A percentile compares a stretch with the other conserved stretches of the same genome.
phyloP scores from a whole-genome alignment of 2,329 filamentous ascomycete genomes.

The Didymella keratinophila region DNA sequence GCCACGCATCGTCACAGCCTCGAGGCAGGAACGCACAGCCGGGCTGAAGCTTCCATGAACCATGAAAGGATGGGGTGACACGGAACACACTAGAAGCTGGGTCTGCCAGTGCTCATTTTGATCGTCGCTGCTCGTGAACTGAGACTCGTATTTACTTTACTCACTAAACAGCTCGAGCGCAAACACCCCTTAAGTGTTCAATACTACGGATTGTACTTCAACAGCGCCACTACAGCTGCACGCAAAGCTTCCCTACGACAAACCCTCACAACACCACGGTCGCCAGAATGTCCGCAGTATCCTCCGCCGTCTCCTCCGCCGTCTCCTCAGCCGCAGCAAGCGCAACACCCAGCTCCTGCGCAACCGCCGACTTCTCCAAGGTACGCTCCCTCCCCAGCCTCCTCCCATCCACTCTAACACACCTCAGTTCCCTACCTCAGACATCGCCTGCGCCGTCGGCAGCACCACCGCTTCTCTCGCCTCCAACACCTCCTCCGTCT shows the following conservation, averaged over 20 bases:
- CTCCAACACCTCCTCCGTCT: constrained; percentile 34
- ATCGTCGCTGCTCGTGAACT: constrained; percentile 14
- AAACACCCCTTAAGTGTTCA: background rate
- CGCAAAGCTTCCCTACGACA: background rate
- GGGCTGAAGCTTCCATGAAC: constrained; percentile 4
- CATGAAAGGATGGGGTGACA: constrained; percentile 9
- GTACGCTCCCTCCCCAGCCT: background rate
- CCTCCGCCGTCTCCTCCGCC: constrained; percentile 17
- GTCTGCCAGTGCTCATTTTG: background rate
- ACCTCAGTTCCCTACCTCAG: constrained; percentile 34
- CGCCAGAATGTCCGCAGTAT: constrained; percentile 26
- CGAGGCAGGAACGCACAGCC: constrained; percentile 10
- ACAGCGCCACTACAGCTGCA: background rate
- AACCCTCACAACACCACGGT: background rate
- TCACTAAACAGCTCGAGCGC: background rate
- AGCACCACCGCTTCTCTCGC: constrained; percentile 32
- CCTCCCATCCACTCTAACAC: background rate
- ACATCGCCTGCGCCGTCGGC: constrained; percentile 41
- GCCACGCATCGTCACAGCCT: constrained; percentile 20
- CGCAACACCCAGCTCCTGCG: constrained; percentile 31
- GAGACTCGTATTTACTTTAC: constrained; percentile 7
- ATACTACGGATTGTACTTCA: background rate
- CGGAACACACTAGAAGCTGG: constrained; percentile 5
- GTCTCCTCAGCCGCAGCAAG: constrained; percentile 29
- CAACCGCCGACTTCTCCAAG: constrained; percentile 33